These are phyloP conservation scores for Microbotryum silenes-acaulis DNA, from an alignment of 1,284 basidiomycete genomes.

Conservation along the genomic window DNA sequence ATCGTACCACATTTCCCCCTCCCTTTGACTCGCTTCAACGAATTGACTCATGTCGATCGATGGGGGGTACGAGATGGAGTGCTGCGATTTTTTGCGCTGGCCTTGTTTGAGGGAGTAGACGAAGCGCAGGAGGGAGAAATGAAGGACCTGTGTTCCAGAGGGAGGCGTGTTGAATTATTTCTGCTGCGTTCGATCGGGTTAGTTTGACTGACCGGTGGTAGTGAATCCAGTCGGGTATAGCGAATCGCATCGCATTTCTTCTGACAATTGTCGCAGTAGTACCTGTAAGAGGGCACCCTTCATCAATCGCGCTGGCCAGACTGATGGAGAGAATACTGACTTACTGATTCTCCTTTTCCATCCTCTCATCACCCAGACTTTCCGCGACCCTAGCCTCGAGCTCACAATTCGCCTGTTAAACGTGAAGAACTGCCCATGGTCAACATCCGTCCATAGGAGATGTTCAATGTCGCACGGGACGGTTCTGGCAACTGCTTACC, in stretches of 20 bases:
- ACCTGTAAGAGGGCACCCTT: slow-evolving; percentile 46
- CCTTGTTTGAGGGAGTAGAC: slow-evolving; percentile 58
- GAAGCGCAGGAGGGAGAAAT: slow-evolving; percentile 82
- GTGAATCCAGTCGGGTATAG: slow-evolving; percentile 55
- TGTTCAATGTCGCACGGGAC: too few relatives aligned
- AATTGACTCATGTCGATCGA: slow-evolving; percentile 65
- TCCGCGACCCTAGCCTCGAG: slow-evolving; percentile 62
- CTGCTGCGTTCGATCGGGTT: too few relatives aligned
- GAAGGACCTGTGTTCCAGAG: slow-evolving; percentile 46
- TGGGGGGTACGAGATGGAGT: slow-evolving; percentile 63
- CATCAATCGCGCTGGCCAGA: background rate
- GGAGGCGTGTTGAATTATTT: background rate
- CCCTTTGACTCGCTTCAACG: slow-evolving; percentile 36
- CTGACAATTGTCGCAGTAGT: slow-evolving; percentile 65
- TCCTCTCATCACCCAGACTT: slow-evolving; percentile 57
- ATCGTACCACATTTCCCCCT: slow-evolving; percentile 54
- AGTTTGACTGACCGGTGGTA: slow-evolving; percentile 57
- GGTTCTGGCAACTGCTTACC: slow-evolving; percentile 42
- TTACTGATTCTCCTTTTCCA: slow-evolving; percentile 73
- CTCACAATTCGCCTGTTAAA: slow-evolving; percentile 25
- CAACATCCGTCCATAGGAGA: too few relatives aligned
- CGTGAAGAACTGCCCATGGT: too few relatives aligned
- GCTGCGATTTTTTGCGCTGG: slow-evolving; percentile 62
- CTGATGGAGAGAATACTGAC: slow-evolving; percentile 3
- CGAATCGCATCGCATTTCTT: slow-evolving; percentile 66